Base-by-base conservation (phyloP, 163 green algal genomes). In the Chlorella variabilis region DNA sequence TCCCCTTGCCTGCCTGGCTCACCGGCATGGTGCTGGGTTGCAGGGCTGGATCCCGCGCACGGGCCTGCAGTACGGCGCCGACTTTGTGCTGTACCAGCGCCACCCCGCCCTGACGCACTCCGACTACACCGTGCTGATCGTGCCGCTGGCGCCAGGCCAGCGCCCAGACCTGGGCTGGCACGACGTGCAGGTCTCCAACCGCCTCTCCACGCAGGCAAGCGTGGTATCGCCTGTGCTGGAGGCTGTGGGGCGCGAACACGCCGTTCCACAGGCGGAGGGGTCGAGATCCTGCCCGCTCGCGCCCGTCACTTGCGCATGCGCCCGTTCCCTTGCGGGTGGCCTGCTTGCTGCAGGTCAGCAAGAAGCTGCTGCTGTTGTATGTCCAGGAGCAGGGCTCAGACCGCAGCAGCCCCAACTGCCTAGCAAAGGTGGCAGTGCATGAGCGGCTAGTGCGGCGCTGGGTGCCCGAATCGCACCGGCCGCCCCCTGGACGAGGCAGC, bases 1-100 rank as follows among this genome's bases (percentile, higher is more conserved):
- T 41, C 69, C 42, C 42, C 45, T 77, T 63, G 15, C 45, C 45
- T 15, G 45, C 45, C 45, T 54, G 11, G 15, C 15, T 11, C 45
- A 54, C 45, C 45, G 11, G 45, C 45, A 11, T n/a, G n/a, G n/a
- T n/a, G n/a, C 45, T 54, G 11, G 6, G 31, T 11, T 77, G 69
- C 77, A 91, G 85, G 90, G 90, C 13, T 94, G 90, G 90, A 87
- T 94, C 25, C 78, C 87, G 1, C 83, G 89, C 25, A 93, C 90
- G 0, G 90, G 90, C 0, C 76, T 93, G 31, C 87, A 92, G 80
- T 94, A 94, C 77, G 90, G 90, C 5, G 87, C 80, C 1, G 90
- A 94, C 69, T 88, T 87, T 65, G 90, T 94, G 66, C 71, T 93
- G 34, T 94, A 94, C 66, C 80, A 91, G 45, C 59, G 77, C 54